Percentiles rank a stretch among this genome's conserved stretches.
Evolutionary conservation across 164 flowering plant genomes (phyloP).

Genomic region (Kalanchoe fedtschenkoi): DNA sequence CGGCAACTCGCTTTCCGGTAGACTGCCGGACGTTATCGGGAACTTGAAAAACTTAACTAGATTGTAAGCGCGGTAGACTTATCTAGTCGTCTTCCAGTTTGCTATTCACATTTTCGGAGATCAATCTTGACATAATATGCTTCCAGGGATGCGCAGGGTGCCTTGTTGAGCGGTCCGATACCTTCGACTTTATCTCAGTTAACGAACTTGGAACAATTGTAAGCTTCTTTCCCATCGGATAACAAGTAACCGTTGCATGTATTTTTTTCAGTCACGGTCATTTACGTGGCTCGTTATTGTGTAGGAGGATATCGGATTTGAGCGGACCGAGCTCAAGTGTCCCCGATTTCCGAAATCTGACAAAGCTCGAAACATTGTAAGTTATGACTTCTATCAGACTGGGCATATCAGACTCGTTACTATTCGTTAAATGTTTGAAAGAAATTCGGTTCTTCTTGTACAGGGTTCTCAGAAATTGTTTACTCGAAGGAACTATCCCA

Average conservation of each 20-base stretch:
- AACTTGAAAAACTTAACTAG: slow-evolving; percentile 46
- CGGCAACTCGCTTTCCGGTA: slow-evolving; percentile 61
- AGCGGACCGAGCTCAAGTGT: slow-evolving; percentile 31
- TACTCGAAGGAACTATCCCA: slow-evolving; percentile 49
- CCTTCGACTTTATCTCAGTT: slow-evolving; percentile 49
- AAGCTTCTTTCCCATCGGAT: slow-evolving; percentile 14
- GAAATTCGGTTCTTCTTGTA: slow-evolving; percentile 7
- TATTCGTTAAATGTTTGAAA: neutral
- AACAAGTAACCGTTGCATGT: neutral
- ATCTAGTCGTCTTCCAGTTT: neutral
- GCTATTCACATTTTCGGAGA: neutral
- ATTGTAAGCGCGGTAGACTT: slow-evolving; percentile 35
- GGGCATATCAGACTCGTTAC: neutral
- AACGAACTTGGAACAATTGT: slow-evolving; percentile 45
- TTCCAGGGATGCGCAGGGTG: slow-evolving; percentile 76
- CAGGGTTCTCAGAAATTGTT: slow-evolving; percentile 71
- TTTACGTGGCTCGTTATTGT: slow-evolving; percentile 9
- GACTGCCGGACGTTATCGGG: slow-evolving; percentile 75
- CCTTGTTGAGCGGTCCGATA: slow-evolving; percentile 71
- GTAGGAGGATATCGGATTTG: slow-evolving; percentile 82
- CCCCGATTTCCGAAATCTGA: slow-evolving; percentile 43
- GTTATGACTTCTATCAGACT: slow-evolving; percentile 16
- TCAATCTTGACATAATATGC: neutral
- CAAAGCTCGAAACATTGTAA: slow-evolving; percentile 34
- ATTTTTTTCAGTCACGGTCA: neutral